A percentile compares a stretch with the other conserved stretches of the same genome.
Evolutionary conservation across 148 eudicot genomes (phyloP).

Genomic region (Nepenthes mirabilis): DNA sequence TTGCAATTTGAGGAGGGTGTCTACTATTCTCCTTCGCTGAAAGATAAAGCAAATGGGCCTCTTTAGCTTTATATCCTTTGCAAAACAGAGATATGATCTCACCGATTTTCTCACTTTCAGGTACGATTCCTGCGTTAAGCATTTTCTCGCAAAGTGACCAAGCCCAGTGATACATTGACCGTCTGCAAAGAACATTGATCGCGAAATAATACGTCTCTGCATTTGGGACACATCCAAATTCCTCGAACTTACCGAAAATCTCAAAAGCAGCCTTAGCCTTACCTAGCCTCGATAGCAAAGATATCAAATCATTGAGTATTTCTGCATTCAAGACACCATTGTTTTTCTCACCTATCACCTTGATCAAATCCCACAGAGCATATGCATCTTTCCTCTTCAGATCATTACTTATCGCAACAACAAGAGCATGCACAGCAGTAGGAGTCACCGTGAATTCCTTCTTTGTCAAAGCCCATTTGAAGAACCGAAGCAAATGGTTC

Average conservation of each 20-base stretch:
- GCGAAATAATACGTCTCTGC: constrained; percentile 59
- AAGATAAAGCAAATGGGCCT: constrained; percentile 56
- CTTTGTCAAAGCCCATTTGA: constrained; percentile 44
- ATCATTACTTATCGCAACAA: constrained; percentile 20
- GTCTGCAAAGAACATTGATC: constrained; percentile 53
- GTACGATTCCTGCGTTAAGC: constrained; percentile 42
- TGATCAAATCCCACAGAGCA: constrained; percentile 68
- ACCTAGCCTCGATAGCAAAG: constrained; percentile 40
- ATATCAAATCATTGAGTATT: constrained; percentile 51
- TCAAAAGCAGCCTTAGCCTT: constrained; percentile 73
- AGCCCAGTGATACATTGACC: constrained; percentile 55
- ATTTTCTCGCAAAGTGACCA: constrained; percentile 48
- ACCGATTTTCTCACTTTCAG: constrained; percentile 54
- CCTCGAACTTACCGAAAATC: constrained; percentile 64
- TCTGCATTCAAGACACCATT: constrained; percentile 29
- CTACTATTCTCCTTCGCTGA: constrained; percentile 37
- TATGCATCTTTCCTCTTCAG: constrained; percentile 28
- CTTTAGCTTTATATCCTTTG: constrained; percentile 37
- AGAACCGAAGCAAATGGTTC: constrained; percentile 44
- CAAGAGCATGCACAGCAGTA: constrained; percentile 28
- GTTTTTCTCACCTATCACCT: constrained; percentile 47
- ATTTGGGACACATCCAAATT: constrained; percentile 44
- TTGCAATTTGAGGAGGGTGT: constrained; percentile 34
- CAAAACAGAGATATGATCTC: constrained; percentile 44
- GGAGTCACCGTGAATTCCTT: constrained; percentile 17